Percentiles rank a stretch among this genome's conserved stretches.
phyloP scores from a whole-genome alignment of 2,329 filamentous ascomycete species.

The Aspergillus viridinutans region DNA sequence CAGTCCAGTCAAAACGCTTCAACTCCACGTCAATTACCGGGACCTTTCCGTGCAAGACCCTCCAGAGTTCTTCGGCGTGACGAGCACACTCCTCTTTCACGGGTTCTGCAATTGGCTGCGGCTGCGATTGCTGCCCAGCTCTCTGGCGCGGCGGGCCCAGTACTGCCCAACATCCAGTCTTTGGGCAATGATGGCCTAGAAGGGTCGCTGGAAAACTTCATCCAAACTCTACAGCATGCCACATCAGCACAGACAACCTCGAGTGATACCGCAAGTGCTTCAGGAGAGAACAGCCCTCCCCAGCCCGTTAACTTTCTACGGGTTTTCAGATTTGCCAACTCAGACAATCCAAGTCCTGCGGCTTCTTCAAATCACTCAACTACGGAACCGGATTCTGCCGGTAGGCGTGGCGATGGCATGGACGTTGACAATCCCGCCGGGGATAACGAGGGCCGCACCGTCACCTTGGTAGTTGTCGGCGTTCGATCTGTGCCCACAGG shows the following conservation, averaged over 20 bases:
- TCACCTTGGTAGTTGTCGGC: slow-evolving; percentile 66
- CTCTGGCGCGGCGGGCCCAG: slow-evolving; percentile 56
- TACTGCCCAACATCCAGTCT: slow-evolving; percentile 52
- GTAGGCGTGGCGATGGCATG: slow-evolving; percentile 30
- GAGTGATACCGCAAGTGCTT: slow-evolving; percentile 32
- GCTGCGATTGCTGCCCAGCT: slow-evolving; percentile 62
- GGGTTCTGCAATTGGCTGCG: slow-evolving; percentile 59
- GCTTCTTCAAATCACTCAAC: slow-evolving; percentile 20
- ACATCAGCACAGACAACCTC: slow-evolving; percentile 50
- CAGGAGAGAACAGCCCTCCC: slow-evolving; percentile 40
- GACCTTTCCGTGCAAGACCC: slow-evolving; percentile 49
- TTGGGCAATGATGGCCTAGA: slow-evolving; percentile 55
- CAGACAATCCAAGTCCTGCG: slow-evolving; percentile 31
- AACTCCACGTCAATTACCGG: slow-evolving; percentile 37
- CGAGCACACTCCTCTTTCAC: slow-evolving; percentile 60
- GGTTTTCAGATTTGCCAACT: slow-evolving; percentile 63
- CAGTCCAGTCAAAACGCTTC: slow-evolving; percentile 28
- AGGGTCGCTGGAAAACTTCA: slow-evolving; percentile 60
- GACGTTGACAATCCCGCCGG: slow-evolving; percentile 39
- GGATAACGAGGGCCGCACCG: slow-evolving; percentile 53
- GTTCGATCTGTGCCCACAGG: slow-evolving; percentile 61
- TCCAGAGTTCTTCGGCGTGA: slow-evolving; percentile 52
- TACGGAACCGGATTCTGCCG: slow-evolving; percentile 21
- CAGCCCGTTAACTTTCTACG: slow-evolving; percentile 64
- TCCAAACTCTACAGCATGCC: slow-evolving; percentile 59